These are phyloP conservation scores for Suhomyces kilbournensis DNA, from an alignment of 805 yeast genomes.

Conservation along the genomic window DNA sequence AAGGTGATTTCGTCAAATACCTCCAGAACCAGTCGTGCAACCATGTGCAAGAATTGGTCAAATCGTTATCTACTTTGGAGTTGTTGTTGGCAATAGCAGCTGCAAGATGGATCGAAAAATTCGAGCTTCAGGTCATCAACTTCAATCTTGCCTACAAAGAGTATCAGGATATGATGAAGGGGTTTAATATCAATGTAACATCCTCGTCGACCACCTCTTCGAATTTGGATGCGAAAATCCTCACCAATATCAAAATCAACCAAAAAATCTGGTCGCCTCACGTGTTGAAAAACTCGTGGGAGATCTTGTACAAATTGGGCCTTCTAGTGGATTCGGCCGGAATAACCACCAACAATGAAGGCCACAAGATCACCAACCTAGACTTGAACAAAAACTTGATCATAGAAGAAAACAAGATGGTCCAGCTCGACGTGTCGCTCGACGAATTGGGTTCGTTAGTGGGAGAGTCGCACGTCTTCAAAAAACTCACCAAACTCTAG, in stretches of 20 bases:
- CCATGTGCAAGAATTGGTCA: slow-evolving; percentile 25
- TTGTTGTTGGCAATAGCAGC: slow-evolving; percentile 68
- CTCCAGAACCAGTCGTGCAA: slow-evolving; percentile 20
- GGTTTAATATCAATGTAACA: slow-evolving; percentile 39
- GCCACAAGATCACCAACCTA: slow-evolving; percentile 27
- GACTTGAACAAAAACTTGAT: slow-evolving; percentile 29
- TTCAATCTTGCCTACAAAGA: slow-evolving; percentile 78
- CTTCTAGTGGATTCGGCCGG: slow-evolving; percentile 48
- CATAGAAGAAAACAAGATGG: slow-evolving; percentile 46
- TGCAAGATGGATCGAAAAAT: slow-evolving; percentile 64
- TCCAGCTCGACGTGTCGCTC: slow-evolving; percentile 49
- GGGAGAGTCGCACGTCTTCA: slow-evolving; percentile 19
- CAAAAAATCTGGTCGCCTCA: slow-evolving; percentile 58
- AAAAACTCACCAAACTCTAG: slow-evolving; percentile 21
- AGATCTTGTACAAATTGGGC: slow-evolving; percentile 54
- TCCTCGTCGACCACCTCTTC: slow-evolving; percentile 28
- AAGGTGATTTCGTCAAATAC: slow-evolving; percentile 23
- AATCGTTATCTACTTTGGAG: slow-evolving; percentile 64
- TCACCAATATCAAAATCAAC: slow-evolving; percentile 31
- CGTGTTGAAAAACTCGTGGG: slow-evolving; percentile 73
- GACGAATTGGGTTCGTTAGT: slow-evolving; percentile 45
- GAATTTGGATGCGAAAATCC: slow-evolving; percentile 34
- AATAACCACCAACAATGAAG: slow-evolving; percentile 40
- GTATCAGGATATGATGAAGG: slow-evolving; percentile 54
- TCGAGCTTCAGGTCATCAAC: slow-evolving; percentile 59